Evolutionary conservation across 2,329 filamentous ascomycete species (phyloP).

Genomic region (Aspergillus versicolor): DNA sequence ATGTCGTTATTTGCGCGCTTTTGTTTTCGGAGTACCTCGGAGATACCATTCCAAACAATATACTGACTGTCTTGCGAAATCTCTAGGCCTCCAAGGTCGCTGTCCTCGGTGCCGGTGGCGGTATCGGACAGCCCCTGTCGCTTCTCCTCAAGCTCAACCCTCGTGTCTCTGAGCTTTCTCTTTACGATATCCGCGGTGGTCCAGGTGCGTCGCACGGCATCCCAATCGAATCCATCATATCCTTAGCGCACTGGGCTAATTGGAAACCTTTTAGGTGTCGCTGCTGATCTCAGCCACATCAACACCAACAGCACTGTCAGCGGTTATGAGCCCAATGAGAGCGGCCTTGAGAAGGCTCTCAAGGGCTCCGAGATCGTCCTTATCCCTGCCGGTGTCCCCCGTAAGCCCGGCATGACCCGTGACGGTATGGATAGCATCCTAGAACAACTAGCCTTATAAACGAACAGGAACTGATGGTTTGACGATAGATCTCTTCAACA

Average conservation of each 20-base stretch:
- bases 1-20: constrained; percentile 35
- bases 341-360: constrained; percentile 75
- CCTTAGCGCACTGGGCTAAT: constrained; percentile 12
- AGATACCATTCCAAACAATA: constrained; percentile 14
- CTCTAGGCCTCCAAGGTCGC: constrained; percentile 90
- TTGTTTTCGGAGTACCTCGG: constrained; percentile 11
- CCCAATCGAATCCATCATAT: not conserved
- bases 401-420: constrained; percentile 99
- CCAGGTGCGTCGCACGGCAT: constrained; percentile 65
- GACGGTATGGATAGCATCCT: constrained; percentile 59
- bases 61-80: constrained; percentile 9
- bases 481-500: constrained; percentile 89
- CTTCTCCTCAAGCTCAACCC: constrained; percentile 99
- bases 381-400: constrained; percentile 96
- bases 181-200: constrained; percentile 95
- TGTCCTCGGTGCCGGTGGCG: constrained; percentile 93
- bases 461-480: constrained; percentile 2
- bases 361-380: constrained; percentile 90
- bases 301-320: constrained; percentile 97
- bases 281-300: constrained; percentile 96
- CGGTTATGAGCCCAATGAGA: constrained; percentile 77
- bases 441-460: not conserved
- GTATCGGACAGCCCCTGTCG: constrained; percentile 97
- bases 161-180: constrained; percentile 85
- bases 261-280: constrained; percentile 68